Percentiles rank a stretch among this genome's conserved stretches.
These are phyloP conservation scores for Nakazawaea sp. DNA, from an alignment of 805 yeast species.

Conservation along the genomic window DNA sequence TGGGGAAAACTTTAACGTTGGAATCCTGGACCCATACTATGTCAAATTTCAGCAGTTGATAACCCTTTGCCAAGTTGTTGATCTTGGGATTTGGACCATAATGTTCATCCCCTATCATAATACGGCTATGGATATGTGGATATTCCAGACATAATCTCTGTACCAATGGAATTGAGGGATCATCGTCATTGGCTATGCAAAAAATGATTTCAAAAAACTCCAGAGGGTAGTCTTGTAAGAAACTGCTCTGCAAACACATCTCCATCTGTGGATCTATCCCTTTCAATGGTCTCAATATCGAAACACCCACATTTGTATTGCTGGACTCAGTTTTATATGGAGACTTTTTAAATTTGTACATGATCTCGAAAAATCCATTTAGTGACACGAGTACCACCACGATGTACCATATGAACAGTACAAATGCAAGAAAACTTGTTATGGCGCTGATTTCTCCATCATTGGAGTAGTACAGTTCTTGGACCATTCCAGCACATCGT, in stretches of 20 bases:
- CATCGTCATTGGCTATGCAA: constrained; percentile 60
- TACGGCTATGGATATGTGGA: constrained; percentile 49
- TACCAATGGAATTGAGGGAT: constrained; percentile 60
- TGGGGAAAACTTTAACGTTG: constrained; percentile 71
- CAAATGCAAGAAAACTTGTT: background rate
- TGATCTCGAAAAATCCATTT: constrained; percentile 23
- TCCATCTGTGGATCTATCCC: constrained; percentile 77
- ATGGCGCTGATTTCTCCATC: background rate
- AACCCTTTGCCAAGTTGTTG: constrained; percentile 81
- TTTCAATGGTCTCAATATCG: constrained; percentile 76
- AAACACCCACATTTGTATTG: constrained; percentile 54
- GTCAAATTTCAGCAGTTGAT: constrained; percentile 58
- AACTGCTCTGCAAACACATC: constrained; percentile 59
- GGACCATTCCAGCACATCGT: background rate
- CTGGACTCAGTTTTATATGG: constrained; percentile 13
- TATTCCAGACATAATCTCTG: constrained; percentile 40
- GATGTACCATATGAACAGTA: constrained; percentile 20
- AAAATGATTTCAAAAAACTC: constrained; percentile 61
- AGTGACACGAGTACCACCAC: constrained; percentile 20
- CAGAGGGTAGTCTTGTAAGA: constrained; percentile 60
- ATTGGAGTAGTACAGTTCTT: background rate
- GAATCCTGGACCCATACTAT: constrained; percentile 82
- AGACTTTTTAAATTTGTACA: constrained; percentile 17
- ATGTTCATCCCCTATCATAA: constrained; percentile 46
- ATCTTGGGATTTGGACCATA: constrained; percentile 89